These are phyloP conservation scores for Gyrodon lividus DNA, from an alignment of 768 basidiomycete genomes.

Conservation along the genomic window DNA sequence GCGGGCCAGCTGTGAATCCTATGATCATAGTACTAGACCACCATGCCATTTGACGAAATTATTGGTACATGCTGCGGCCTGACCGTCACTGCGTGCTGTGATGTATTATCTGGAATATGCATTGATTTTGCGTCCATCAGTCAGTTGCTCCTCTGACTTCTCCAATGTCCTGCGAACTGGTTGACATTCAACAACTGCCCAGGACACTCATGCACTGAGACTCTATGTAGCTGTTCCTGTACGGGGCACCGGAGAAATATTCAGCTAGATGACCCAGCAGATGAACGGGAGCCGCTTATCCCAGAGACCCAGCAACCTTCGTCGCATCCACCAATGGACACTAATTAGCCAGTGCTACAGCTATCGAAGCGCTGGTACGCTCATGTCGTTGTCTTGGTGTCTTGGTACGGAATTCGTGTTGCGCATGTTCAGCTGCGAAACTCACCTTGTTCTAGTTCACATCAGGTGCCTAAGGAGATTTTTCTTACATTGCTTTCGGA, in stretches of 20 bases:
- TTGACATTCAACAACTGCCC: not conserved
- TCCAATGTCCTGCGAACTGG: not conserved
- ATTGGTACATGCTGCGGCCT: conserved; percentile 23
- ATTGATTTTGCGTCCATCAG: conserved; percentile 22
- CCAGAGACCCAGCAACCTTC: conserved; percentile 19
- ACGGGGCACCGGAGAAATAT: not conserved
- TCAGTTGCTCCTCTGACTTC: conserved; percentile 6
- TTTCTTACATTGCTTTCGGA: not conserved
- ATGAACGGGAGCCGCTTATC: conserved; percentile 23
- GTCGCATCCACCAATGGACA: conserved; percentile 26
- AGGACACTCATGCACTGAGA: conserved; percentile 27
- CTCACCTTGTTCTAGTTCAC: not conserved
- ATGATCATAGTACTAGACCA: no score
- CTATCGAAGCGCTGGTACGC: not conserved
- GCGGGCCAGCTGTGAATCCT: no score
- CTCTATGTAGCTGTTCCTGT: conserved; percentile 24
- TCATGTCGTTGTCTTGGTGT: not conserved
- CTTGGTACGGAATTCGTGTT: not conserved
- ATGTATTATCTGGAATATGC: conserved; percentile 23
- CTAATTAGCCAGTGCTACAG: not conserved
- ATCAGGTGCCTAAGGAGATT: not conserved
- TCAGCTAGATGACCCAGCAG: conserved; percentile 5
- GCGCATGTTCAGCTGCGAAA: not conserved
- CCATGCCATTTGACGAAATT: conserved; percentile 10
- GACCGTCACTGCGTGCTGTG: conserved; percentile 15